Evolutionary conservation across 768 basidiomycete genomes (phyloP), one percentile per base, ranked within the genome.

Genomic region (Tricholoma saponaceum): DNA sequence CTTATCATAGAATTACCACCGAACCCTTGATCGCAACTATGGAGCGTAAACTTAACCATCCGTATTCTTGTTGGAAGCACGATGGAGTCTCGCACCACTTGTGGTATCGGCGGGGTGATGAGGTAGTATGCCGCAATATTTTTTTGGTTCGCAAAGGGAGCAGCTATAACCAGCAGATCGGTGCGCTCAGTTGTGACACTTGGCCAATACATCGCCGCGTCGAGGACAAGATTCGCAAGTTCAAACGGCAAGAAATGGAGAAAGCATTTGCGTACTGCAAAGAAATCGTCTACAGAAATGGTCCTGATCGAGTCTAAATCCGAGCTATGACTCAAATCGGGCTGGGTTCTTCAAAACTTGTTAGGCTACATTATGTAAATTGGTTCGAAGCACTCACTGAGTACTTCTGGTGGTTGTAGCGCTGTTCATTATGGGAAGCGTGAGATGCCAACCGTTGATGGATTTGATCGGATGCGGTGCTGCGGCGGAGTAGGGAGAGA

Each of bases 11-110:
- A 52, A 25, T 66, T 62, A 9, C 70, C 72, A 14, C 71, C 69
- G 70, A 67, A 72, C 5, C 72, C 72, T 62, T 74, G 70, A 56
- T 74, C 72, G 26, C 52, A 54, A 46, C 63, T 62, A n/a, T 10
- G 7, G 3, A 64, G 47, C 23, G 52, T 37, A 35, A 73, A 69
- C 30, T 52, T 57, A 4, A 70, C 58, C 54, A 47, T 59, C 47
- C 65, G 62, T 32, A 70, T 59, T 8, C 55, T 37, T 43, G 60
- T 51, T 9, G 55, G 59, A 26, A 52, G 26, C 5, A 51, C 37
- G 20, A 28, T 20, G 2, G 55, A 55, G n/a, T 43, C 57, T 8
- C 52, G 32, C 7, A 53, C 50, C 16, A 44, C 39, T 41, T 41
- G 39, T 9, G 57, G 60, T n/a, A 69, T 62, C 5, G 58, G 49